Evolutionary conservation across 495 filamentous ascomycete genomes (phyloP), one percentile per base, ranked within the genome.

Genomic region (Penicillium paradoxum): DNA sequence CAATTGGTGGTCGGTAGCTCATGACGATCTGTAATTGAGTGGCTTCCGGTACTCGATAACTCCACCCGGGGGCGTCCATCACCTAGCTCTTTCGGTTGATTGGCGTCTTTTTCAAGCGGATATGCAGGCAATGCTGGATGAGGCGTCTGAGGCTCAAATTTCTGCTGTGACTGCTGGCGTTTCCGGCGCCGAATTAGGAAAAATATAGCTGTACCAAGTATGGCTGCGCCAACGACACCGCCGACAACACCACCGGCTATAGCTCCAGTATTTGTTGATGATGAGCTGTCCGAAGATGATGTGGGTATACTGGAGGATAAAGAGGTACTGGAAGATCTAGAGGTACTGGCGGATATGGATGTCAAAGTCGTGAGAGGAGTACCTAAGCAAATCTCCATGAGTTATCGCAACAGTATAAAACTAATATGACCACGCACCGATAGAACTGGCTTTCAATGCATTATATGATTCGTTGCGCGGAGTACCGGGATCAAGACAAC

Each of bases 201-300:
- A 34, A 22, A 49, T 7, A 49, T 2, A 25, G 18, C 7, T 15
- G 27, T 34, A 2, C 4, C 21, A 4, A 49, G 2, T 17, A 25
- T n/a, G 15, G 25, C 48, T 30, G 24, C 36, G 7, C 36, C 48
- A 19, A 34, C 48, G n/a, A 51, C 27, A 33, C 48, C 37, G 29
- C 48, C 48, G 10, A 42, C 38, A 17, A 51, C 48, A 18, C 37
- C 48, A 30, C 48, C 48, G 4, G 37, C 48, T 39, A 51, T 51
- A 8, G 37, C 48, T 7, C 37, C 48, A 10, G 37, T 30, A 19
- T 39, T 25, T 13, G 19, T 18, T 27, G n/a, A 18, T 2, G 34
- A 37, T 37, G 34, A 37, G 14, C 25, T 14, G 17, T 13, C 32
- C 13, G 34, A 39, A 15, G 48, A 30, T 42, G 37, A 19, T 19